Evolutionary conservation across 2,329 filamentous ascomycete species (phyloP), one percentile per base, ranked within the genome.

Genomic region (Fusarium camptoceras): DNA sequence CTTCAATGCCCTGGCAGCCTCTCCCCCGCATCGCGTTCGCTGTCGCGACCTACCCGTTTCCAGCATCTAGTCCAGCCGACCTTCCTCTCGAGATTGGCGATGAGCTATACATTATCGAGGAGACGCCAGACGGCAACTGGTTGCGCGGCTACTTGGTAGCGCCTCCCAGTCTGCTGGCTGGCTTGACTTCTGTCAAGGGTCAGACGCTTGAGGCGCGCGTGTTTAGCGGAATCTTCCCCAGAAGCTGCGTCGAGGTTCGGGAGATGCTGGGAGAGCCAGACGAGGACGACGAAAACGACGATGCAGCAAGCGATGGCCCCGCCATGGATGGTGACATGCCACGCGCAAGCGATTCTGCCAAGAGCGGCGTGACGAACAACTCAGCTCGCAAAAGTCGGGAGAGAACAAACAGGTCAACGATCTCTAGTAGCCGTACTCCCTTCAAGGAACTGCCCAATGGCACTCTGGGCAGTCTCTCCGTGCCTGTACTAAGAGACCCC

Each of bases 51-150:
- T 97, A 94, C 80, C 96, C 96, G 39, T 99, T 99, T 83, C 87
- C 92, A 75, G 93, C 96, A 65, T 91, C 92, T 64, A 91, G 91
- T 71, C 89, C 94, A 56, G 93, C 94, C 79, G 96, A 99, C 81
- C 90, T 99, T 22, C 96, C 97, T 12, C 91, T 99, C 79, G 94
- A 99, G 81, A 93, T 99, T 70, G 96, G 96, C 79, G 96, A 99
- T 87, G 96, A 99, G 82, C 86, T 99, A 71, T 99, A 99, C 83
- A 97, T 99, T 73, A 98, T 99, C 78, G 95, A 98, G 82, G 94
- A 98, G 82, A 97, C 95, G 41, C 92, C 94, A 24, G 89, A 97
- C 81, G 93, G 92, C 76, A 89, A 93, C 79, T 99, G 96, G 97
- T 92, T 95, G 81, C 91, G 96, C 57, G 96, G 96, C 63, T 99